Evolutionary conservation across 2,329 filamentous ascomycete genomes (phyloP), one percentile per base, ranked within the genome.

Genomic region (Microdochium bolleyi): DNA sequence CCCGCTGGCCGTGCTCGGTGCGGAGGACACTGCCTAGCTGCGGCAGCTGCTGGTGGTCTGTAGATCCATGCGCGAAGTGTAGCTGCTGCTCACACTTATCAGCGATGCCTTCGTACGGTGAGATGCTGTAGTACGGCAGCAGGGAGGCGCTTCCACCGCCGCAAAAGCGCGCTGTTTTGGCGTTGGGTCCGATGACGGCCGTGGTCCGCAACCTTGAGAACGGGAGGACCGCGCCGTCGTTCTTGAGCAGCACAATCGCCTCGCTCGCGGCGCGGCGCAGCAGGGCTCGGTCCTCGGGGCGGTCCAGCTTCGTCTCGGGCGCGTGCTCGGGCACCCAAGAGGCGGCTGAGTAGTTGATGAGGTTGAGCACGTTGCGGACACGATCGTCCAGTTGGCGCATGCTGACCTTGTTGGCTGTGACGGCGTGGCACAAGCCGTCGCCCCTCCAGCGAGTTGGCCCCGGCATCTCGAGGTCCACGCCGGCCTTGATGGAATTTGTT

Each of bases 231-330:
- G 72, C 72, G 37, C 77, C 76, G 11, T 88, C 78, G 58, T 92
- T 92, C 70, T 90, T 89, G 49, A 91, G 70, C 13, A 92, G 73
- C 1, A 90, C 86, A 9, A 89, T 82, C 3, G 83, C 83, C 62
- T 89, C 85, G 3, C 82, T 79, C n/a, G 84, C 85, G 24, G 87
- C 75, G 51, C 77, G 75, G n/a, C 88, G 77, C 21, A 89, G n/a
- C 3, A 22, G 16, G 5, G 16, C 77, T 48, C 90, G 71, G 16
- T 75, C 77, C 5, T 83, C 78, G 34, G 82, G 83, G 63, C 86
- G 78, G 0, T 78, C 74, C 0, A 79, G 85, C 61, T 89, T 73
- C 5, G 75, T 70, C 0, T 71, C 74, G 49, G 67, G 70, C 63
- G 85, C 82, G 0, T 74, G 70, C 0, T 77, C 80, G 19, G n/a